Percentiles rank a stretch among this genome's conserved stretches.
These are phyloP conservation scores for Annulohypoxylon maeteangense DNA, from an alignment of 495 filamentous ascomycete genomes.

Conservation along the genomic window DNA sequence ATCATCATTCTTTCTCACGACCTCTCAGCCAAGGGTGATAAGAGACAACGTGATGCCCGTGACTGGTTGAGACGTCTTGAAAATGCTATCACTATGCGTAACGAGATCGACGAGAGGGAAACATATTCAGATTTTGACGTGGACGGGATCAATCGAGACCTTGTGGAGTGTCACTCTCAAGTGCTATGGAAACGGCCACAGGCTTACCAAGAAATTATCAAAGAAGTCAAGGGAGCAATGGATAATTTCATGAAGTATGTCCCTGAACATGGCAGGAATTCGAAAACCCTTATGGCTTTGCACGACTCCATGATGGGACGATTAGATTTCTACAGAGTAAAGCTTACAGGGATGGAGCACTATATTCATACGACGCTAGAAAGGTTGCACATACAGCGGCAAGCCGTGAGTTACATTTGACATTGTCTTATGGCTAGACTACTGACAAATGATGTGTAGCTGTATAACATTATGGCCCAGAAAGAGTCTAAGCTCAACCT, in stretches of 20 bases:
- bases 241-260: slow-evolving; percentile 50
- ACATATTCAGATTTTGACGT: slow-evolving; percentile 62
- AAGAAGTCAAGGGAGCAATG: slow-evolving; percentile 56
- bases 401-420: slow-evolving; percentile 54
- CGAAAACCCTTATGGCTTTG: slow-evolving; percentile 49
- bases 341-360: slow-evolving; percentile 66
- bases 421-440: background rate
- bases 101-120: slow-evolving; percentile 62
- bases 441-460: slow-evolving; percentile 40
- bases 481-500: slow-evolving; percentile 67
- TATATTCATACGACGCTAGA: slow-evolving; percentile 66
- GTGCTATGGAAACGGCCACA: slow-evolving; percentile 68
- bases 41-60: slow-evolving; percentile 64
- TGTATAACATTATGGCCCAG: slow-evolving; percentile 69
- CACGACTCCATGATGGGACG: slow-evolving; percentile 58
- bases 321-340: slow-evolving; percentile 65
- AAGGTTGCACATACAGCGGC: slow-evolving; percentile 63
- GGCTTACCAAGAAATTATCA: slow-evolving; percentile 64
- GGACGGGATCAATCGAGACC: slow-evolving; percentile 64
- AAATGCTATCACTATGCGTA: slow-evolving; percentile 66
- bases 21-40: slow-evolving; percentile 58
- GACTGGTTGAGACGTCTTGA: slow-evolving; percentile 67
- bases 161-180: slow-evolving; percentile 67
- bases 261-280: slow-evolving; percentile 15
- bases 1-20: slow-evolving; percentile 64